Evolutionary conservation across 805 yeast genomes (phyloP), one percentile per base, ranked within the genome.

Genomic region (Pichia paraexigua): DNA sequence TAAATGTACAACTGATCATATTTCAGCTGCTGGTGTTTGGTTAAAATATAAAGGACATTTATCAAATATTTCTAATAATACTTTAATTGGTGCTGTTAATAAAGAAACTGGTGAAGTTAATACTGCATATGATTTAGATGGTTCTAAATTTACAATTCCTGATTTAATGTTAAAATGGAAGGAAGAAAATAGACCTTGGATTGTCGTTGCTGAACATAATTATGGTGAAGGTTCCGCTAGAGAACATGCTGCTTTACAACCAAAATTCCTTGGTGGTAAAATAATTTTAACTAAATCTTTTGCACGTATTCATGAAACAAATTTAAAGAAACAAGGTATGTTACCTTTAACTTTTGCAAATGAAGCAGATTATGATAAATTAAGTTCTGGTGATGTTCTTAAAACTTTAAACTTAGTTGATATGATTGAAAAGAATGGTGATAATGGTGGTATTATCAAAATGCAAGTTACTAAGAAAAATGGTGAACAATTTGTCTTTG

Each of bases 171-270:
- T 83, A 70, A 87, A 87, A 69, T 94, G 97, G 97, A 91, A 92
- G 68, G 74, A 81, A 48, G 94, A 88, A 55, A 60, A 70, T 18
- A 78, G 86, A 60, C 94, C 95, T 21, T 92, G 99, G 99, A 78
- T 82, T 58, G 97, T 94, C 44, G 85, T 94, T 57, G 98, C 97
- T 50, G 99, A 94, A 69, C 96, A 94, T 67, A 92, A 92, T 71
- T 94, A 92, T 65, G 99, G 99, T 72, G 99, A 92, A 75, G 99
- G 99, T 62, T 91, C 97, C 47, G 97, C 99, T 32, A 87, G 99
- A 79, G 99, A 92, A 70, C 99, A 92, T 64, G 99, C 99, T 45
- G 98, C 98, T 17, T 76, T 94, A 59, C 88, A 94, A 35, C 99
- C 98, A 51, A 80, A 95, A 71, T 94, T 87, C 75, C 77, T 94